Evolutionary conservation across 2,329 filamentous ascomycete species (phyloP), one percentile per base, ranked within the genome.

Genomic region (Tolypocladium nubicola): DNA sequence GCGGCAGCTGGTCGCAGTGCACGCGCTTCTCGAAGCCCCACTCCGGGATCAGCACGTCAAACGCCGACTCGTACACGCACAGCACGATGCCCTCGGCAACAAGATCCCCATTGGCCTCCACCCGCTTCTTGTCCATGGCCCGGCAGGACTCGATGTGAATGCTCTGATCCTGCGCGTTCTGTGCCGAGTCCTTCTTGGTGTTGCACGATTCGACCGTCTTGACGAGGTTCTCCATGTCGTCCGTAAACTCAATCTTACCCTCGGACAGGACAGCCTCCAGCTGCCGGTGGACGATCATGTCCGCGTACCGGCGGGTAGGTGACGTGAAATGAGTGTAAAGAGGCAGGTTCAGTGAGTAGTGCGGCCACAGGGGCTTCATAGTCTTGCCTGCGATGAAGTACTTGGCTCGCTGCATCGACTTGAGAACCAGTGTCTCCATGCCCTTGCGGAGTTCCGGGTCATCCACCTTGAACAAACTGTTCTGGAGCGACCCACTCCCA

Each of bases 1-100:
- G 78, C 37, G 94, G 94, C 70, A 99, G 80, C 78, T 99, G 94
- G 69, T 99, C 94, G 70, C 94, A 99, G 75, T 99, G 94, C 55
- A 99, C 94, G 62, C 94, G 90, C 84, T 99, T 99, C 79, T 99
- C 94, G 65, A 99, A 97, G 63, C 94, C 94, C 79, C 91, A 99
- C 70, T 99, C 92, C 7, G 94, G 94, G 70, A 99, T 97, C 62
- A 99, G 82, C 49, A 99, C 90, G 71, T 99, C 94, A 70, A 99
- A 99, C 23, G 94, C 94, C 35, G 94, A 97, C 75, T 99, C 94
- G 73, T 99, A 99, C 38, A 99, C 94, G 69, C 90, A 96, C 57
- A 99, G 81, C 53, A 99, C 91, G 66, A 99, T 93, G 64, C 94
- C 94, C 71, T 97, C 93, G 66, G 88, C 91, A 70, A 99, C 91